A percentile compares a stretch with the other conserved stretches of the same genome.
These are phyloP conservation scores for Colletotrichum eleusines DNA, from an alignment of 2,329 filamentous ascomycete genomes.

Conservation along the genomic window DNA sequence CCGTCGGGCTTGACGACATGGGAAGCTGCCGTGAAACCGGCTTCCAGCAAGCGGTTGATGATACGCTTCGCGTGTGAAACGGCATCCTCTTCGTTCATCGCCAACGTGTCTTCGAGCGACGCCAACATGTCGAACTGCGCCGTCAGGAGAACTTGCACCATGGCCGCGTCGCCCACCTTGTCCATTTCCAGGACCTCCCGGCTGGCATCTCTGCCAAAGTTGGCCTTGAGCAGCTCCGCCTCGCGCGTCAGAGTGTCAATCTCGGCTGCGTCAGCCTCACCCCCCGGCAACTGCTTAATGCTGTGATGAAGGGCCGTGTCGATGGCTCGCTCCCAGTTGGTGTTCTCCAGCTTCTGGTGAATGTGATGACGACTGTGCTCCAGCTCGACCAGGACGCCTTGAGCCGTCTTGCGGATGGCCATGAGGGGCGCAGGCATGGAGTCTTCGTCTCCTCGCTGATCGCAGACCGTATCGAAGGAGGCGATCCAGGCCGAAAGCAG, in stretches of 20 bases:
- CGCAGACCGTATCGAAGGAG: conserved; percentile 87
- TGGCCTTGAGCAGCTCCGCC: conserved; percentile 85
- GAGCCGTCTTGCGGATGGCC: conserved; percentile 87
- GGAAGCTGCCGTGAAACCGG: conserved; percentile 78
- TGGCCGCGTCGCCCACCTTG: conserved; percentile 79
- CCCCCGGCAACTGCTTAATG: conserved; percentile 79
- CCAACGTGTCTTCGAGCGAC: conserved; percentile 83
- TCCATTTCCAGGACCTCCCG: conserved; percentile 86
- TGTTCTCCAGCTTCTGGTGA: conserved; percentile 83
- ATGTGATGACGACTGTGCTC: conserved; percentile 92
- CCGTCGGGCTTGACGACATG: conserved; percentile 94
- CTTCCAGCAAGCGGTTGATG: conserved; percentile 81
- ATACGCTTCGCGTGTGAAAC: conserved; percentile 82
- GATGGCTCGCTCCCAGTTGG: conserved; percentile 87
- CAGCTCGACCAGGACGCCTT: conserved; percentile 88
- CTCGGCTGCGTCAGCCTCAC: conserved; percentile 77
- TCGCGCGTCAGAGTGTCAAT: conserved; percentile 81
- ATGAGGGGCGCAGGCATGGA: conserved; percentile 75
- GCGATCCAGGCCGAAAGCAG: conserved; percentile 93
- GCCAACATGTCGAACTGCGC: conserved; percentile 93
- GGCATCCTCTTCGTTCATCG: conserved; percentile 86
- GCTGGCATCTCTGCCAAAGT: conserved; percentile 84
- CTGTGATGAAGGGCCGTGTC: conserved; percentile 91
- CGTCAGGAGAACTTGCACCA: conserved; percentile 85
- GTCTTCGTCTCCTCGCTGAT: conserved; percentile 75